Evolutionary conservation across 2,329 filamentous ascomycete species (phyloP), one percentile per base, ranked within the genome.

Genomic region (Alternaria brassicae): DNA sequence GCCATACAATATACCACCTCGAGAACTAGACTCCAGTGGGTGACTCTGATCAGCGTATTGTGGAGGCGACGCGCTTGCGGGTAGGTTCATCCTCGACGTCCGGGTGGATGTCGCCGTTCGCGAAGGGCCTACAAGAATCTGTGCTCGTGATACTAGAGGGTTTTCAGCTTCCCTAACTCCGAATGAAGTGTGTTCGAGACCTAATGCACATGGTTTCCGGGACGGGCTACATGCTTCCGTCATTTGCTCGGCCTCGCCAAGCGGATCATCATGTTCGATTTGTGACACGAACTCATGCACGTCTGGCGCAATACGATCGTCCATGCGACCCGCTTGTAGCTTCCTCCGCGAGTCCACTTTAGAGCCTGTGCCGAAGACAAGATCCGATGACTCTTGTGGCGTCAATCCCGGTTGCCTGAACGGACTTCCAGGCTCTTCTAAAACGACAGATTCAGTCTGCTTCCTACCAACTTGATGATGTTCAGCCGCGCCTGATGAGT

Each of bases 401-500:
- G 51, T 56, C 58, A 62, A 21, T 7, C 42, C 39, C 9, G 61
- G 61, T 45, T 62, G 58, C 40, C 10, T 30, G 51, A 59, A 64
- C 2, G 53, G 41, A 21, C 32, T 52, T 12, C 19, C 30, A 21
- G 39, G 12, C 15, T 30, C 23, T n/a, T 50, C 30, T 30, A n/a
- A 17, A n/a, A 41, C 2, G 6, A 27, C 21, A 15, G 39, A 54
- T 15, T 7, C 13, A 3, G 15, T n/a, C 4, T 37, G 19, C 15
- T 19, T 8, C 36, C 25, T 13, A n/a, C n/a, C 8, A 4, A 10
- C 17, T 32, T 19, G 30, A 15, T 6, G 7, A 25, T 17, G 4
- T 4, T 23, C 5, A 9, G 12, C 21, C 2, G 17, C 25, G 17
- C 27, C 27, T 10, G 19, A 30, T 21, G 15, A n/a, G 13, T 19